Evolutionary conservation across 2,329 filamentous ascomycete species (phyloP).

Genomic region (Cercospora zeina): DNA sequence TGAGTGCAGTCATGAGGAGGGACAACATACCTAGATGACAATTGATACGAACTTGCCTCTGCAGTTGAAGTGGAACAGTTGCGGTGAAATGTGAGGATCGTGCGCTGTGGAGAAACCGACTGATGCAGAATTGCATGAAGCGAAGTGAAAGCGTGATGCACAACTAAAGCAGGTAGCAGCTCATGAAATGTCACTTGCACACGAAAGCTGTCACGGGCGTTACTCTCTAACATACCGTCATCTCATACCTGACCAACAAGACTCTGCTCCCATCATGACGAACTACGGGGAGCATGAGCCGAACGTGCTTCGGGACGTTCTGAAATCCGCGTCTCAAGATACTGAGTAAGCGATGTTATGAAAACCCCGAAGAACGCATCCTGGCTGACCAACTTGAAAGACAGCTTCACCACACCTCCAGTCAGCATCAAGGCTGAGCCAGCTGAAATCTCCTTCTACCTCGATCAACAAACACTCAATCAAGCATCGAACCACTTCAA

Average conservation of each 20-base stretch:
- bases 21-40: background rate
- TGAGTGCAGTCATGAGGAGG: background rate
- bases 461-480: slow-evolving; percentile 9
- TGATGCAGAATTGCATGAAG: background rate
- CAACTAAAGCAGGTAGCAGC: background rate
- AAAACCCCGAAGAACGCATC: background rate
- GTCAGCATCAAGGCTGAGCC: background rate
- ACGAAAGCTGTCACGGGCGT: too few species aligned
- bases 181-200: too few species aligned
- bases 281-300: background rate
- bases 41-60: background rate
- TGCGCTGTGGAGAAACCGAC: background rate
- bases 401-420: background rate
- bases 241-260: too few species aligned
- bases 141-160: background rate
- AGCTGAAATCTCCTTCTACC: slow-evolving; percentile 5
- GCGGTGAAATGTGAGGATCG: background rate
- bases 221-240: too few species aligned
- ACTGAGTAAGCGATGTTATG: background rate
- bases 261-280: background rate
- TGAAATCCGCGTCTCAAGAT: background rate
- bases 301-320: background rate
- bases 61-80: background rate
- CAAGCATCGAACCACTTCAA: slow-evolving; percentile 12
- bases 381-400: background rate